Evolutionary conservation across 1,139 yeast genomes (phyloP).

Genomic region (Taphrina betulina): DNA sequence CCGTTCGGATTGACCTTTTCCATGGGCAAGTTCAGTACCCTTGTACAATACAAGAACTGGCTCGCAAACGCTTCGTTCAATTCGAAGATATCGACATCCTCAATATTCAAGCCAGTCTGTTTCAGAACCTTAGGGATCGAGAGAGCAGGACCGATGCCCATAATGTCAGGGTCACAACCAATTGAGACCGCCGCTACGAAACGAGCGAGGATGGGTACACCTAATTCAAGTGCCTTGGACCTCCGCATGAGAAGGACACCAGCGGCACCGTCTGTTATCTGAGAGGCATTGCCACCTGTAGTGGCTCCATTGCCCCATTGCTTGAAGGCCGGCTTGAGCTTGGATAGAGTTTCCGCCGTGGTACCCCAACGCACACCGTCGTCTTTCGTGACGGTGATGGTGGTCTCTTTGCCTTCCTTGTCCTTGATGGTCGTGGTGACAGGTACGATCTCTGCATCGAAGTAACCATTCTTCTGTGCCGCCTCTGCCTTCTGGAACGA

Average conservation of each 20-base stretch:
- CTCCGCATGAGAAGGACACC: conserved; percentile 83
- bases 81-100: conserved; percentile 74
- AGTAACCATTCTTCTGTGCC: conserved; percentile 47
- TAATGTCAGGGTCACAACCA: conserved; percentile 94
- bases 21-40: conserved; percentile 62
- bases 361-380: conserved; percentile 92
- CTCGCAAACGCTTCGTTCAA: conserved; percentile 97
- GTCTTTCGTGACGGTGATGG: conserved; percentile 62
- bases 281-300: conserved; percentile 97
- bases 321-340: conserved; percentile 84
- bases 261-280: conserved; percentile 93
- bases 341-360: conserved; percentile 69
- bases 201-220: conserved; percentile 68
- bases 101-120: conserved; percentile 60
- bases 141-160: conserved; percentile 96
- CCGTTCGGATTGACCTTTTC: conserved; percentile 85
- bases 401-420: conserved; percentile 46
- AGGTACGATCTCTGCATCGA: conserved; percentile 48
- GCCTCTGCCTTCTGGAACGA: conserved; percentile 48
- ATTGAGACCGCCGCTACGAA: conserved; percentile 72
- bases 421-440: conserved; percentile 50
- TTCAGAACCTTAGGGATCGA: conserved; percentile 82
- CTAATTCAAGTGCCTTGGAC: conserved; percentile 74
- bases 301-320: conserved; percentile 65
- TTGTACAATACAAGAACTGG: conserved; percentile 77